Conservation (phyloP, 1,284 basidiomycete species). For the Fomitiporia mediterranea region DNA sequence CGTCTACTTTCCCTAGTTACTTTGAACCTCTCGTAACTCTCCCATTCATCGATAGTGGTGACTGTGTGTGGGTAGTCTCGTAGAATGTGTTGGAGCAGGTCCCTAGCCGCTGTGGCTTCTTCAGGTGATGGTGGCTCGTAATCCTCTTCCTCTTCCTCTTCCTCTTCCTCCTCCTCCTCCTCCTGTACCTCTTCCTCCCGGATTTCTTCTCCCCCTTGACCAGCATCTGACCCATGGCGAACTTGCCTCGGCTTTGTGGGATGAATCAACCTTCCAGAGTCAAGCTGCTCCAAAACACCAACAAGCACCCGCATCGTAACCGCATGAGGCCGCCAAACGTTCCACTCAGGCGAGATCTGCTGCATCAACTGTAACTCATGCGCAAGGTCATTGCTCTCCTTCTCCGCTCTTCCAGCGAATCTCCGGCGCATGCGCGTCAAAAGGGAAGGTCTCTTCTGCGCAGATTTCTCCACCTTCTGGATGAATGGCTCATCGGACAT, state of each 20-base stretch:
- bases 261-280: conserved; percentile 45
- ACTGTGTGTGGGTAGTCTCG: conserved; percentile 9
- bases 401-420: background rate
- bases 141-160: background rate
- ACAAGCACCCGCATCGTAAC: conserved; percentile 45
- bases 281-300: conserved; percentile 42
- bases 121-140: background rate
- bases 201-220: background rate
- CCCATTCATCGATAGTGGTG: background rate
- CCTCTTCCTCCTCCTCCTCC: conserved; percentile 20
- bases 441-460: background rate
- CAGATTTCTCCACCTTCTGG: background rate
- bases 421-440: background rate
- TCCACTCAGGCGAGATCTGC: conserved; percentile 59
- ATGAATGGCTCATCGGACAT: conserved; percentile 9
- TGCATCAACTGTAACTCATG: conserved; percentile 58
- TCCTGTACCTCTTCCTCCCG: conserved; percentile 25
- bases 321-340: conserved; percentile 58
- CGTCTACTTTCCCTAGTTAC: background rate
- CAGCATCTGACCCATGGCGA: conserved; percentile 15
- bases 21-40: background rate
- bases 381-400: conserved; percentile 35
- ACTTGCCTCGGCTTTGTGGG: conserved; percentile 31
- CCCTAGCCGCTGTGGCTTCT: background rate
- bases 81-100: conserved; percentile 2